phyloP scores from a whole-genome alignment of 208 protist genomes.

The Acanthamoeba polyphaga region DNA sequence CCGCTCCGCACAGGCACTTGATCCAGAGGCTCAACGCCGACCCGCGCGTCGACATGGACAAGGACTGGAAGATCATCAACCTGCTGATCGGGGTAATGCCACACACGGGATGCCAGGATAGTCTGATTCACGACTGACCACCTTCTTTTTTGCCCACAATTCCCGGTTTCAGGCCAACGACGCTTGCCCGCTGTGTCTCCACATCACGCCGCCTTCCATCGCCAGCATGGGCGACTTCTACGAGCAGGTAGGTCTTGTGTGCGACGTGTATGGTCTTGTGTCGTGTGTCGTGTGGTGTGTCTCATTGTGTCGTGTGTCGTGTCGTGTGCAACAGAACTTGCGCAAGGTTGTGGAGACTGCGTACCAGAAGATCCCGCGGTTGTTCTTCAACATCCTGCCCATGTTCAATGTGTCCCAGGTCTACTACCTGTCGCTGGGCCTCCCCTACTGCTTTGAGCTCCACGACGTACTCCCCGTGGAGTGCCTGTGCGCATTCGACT shows the following conservation, averaged over 20 bases:
- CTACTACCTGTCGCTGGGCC: background rate
- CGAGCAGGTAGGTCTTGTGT: background rate
- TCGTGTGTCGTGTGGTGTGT: background rate
- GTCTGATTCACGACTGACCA: too few species aligned
- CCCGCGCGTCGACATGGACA: constrained; percentile 26
- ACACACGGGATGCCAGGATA: too few species aligned
- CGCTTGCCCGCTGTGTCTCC: background rate
- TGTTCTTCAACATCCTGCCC: constrained; percentile 58
- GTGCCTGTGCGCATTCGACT: constrained; percentile 46
- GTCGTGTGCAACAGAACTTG: background rate
- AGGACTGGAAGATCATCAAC: constrained; percentile 60
- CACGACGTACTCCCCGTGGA: constrained; percentile 7
- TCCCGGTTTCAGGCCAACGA: constrained; percentile 7
- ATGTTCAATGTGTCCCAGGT: constrained; percentile 60
- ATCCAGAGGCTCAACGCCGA: background rate
- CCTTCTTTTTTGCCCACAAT: too few species aligned
- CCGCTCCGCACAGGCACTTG: background rate
- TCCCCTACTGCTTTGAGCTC: background rate
- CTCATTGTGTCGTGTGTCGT: background rate
- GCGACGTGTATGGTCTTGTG: background rate
- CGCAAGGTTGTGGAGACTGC: background rate
- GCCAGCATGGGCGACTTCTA: background rate
- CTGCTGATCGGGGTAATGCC: background rate
- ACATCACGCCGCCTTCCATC: background rate
- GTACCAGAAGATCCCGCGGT: background rate